Evolutionary conservation across 495 filamentous ascomycete species (phyloP).

Genomic region (Podospora didyma): DNA sequence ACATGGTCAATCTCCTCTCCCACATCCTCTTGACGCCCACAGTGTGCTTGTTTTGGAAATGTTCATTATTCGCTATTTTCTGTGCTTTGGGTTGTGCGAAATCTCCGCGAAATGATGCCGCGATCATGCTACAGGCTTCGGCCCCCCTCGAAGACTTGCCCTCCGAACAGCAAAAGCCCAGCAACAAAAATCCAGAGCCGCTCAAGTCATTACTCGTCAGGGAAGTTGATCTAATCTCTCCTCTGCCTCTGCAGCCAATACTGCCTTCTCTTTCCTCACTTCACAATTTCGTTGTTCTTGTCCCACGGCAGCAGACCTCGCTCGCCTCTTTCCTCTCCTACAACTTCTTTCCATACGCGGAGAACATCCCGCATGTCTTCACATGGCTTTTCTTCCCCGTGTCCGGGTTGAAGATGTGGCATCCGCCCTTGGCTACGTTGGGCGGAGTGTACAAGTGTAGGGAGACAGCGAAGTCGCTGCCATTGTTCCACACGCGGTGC

Average conservation of each 20-base stretch:
- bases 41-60: neutral
- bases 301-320: neutral
- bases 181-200: too few relatives aligned
- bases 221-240: too few relatives aligned
- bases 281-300: neutral
- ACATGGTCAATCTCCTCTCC: neutral
- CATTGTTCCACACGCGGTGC: slow-evolving; percentile 75
- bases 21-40: slow-evolving; percentile 2
- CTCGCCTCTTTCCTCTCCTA: slow-evolving; percentile 17
- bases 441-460: slow-evolving; percentile 90
- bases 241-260: too few relatives aligned
- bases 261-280: neutral
- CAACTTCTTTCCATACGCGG: slow-evolving; percentile 47
- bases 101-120: neutral
- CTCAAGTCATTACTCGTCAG: too few relatives aligned
- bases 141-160: too few relatives aligned
- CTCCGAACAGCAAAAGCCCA: too few relatives aligned
- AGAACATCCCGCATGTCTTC: slow-evolving; percentile 60
- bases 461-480: slow-evolving; percentile 73
- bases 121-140: too few relatives aligned
- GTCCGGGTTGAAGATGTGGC: slow-evolving; percentile 63
- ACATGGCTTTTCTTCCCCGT: slow-evolving; percentile 72
- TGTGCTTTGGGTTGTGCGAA: neutral
- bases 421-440: slow-evolving; percentile 73
- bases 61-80: neutral